These are phyloP conservation scores for Pythium sukuiense DNA, from an alignment of 352 stramenopile species.

Conservation along the genomic window DNA sequence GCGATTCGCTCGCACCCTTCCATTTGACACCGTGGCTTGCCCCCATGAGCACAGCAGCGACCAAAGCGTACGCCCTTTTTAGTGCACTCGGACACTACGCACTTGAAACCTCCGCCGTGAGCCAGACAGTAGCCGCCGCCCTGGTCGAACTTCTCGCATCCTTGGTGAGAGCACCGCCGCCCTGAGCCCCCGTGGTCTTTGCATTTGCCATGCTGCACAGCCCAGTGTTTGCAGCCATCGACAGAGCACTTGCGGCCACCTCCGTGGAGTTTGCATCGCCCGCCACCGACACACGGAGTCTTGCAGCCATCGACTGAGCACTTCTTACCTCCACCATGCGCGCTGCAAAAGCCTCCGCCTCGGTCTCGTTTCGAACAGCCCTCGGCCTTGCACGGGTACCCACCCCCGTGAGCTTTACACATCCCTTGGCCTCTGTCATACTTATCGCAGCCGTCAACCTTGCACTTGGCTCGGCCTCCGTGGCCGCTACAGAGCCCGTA, in stretches of 20 bases:
- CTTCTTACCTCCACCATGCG: slow-evolving; percentile 81
- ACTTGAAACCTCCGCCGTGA: slow-evolving; percentile 73
- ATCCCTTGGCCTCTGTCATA: slow-evolving; percentile 74
- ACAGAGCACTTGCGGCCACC: slow-evolving; percentile 57
- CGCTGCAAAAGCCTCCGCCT: slow-evolving; percentile 72
- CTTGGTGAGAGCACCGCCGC: slow-evolving; percentile 61
- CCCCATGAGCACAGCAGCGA: slow-evolving; percentile 73
- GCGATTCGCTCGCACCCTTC: slow-evolving; percentile 69
- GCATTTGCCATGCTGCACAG: slow-evolving; percentile 65
- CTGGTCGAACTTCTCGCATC: slow-evolving; percentile 80
- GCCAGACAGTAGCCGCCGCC: slow-evolving; percentile 72
- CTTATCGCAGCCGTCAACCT: slow-evolving; percentile 74
- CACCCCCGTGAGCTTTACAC: slow-evolving; percentile 81
- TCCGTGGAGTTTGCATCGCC: slow-evolving; percentile 67
- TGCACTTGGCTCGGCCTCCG: slow-evolving; percentile 69
- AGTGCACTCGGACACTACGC: slow-evolving; percentile 59
- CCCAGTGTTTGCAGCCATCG: slow-evolving; percentile 58
- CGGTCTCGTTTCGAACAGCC: slow-evolving; percentile 85
- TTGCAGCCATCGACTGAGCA: slow-evolving; percentile 70
- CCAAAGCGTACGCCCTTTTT: slow-evolving; percentile 87
- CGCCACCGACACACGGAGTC: slow-evolving; percentile 71
- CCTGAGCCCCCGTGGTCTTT: slow-evolving; percentile 74
- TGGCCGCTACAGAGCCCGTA: slow-evolving; percentile 77
- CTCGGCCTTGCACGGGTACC: slow-evolving; percentile 76
- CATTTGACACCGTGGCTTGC: slow-evolving; percentile 64